phyloP scores from a whole-genome alignment of 257 asterid species.

The Petrea volubilis region DNA sequence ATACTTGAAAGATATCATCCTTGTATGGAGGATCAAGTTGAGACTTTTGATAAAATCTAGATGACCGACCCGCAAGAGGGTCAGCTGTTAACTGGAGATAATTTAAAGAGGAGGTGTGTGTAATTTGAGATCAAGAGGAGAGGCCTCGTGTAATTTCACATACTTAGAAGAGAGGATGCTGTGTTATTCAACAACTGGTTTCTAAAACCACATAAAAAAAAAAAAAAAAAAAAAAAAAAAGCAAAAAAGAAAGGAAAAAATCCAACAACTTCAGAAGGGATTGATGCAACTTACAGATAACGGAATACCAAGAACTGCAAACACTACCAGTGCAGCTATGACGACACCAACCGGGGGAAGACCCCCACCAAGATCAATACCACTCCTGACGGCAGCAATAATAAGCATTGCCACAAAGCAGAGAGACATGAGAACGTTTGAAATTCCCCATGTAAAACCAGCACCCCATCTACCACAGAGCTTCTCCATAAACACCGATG shows the following conservation, averaged over 20 bases:
- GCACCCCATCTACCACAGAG: slow-evolving; percentile 77
- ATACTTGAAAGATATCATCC: too few relatives aligned
- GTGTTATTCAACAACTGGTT: too few relatives aligned
- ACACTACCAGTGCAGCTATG: slow-evolving; percentile 61
- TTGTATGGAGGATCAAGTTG: too few relatives aligned
- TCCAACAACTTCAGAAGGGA: slow-evolving; percentile 10
- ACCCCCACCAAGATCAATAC: slow-evolving; percentile 40
- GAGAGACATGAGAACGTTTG: slow-evolving; percentile 60
- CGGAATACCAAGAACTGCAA: slow-evolving; percentile 83
- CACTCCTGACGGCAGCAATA: slow-evolving; percentile 43
- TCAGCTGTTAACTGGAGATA: too few relatives aligned
- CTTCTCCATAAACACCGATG: slow-evolving; percentile 77
- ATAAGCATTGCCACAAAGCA: slow-evolving; percentile 70
- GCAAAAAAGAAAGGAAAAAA: not conserved
- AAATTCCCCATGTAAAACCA: slow-evolving; percentile 79
- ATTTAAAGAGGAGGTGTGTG: too few relatives aligned
- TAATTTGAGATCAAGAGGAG: too few relatives aligned
- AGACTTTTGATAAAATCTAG: too few relatives aligned
- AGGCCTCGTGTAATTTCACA: too few relatives aligned
- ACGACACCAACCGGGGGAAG: slow-evolving; percentile 69
- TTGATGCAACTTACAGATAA: slow-evolving; percentile 62
- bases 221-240: too few relatives aligned
- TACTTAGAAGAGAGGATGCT: too few relatives aligned
- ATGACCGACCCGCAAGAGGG: too few relatives aligned
- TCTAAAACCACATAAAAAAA: too few relatives aligned